Conservation (phyloP, 1,139 yeast species). For the Yamadazyma membranifaciens region DNA sequence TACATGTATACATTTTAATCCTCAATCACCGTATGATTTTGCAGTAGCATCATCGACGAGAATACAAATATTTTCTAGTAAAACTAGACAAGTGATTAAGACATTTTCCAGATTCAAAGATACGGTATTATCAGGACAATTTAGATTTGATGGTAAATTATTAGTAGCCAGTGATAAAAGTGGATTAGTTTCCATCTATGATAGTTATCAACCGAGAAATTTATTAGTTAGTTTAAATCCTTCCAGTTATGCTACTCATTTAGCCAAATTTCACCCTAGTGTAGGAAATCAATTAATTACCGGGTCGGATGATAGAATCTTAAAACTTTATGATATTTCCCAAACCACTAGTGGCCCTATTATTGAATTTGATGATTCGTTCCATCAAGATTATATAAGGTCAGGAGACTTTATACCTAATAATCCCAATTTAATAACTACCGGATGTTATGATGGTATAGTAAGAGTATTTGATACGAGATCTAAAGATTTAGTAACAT, state of each 20-base stretch:
- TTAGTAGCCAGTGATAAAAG: constrained; percentile 88
- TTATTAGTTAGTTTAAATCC: constrained; percentile 79
- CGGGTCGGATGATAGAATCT: constrained; percentile 88
- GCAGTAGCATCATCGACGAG: constrained; percentile 92
- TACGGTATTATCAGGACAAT: constrained; percentile 83
- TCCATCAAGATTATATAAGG: constrained; percentile 85
- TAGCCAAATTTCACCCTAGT: constrained; percentile 86
- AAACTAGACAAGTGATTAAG: constrained; percentile 86
- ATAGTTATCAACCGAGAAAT: constrained; percentile 75
- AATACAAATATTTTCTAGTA: constrained; percentile 87
- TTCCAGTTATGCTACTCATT: constrained; percentile 85
- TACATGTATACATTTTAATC: constrained; percentile 84
- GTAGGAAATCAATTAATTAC: constrained; percentile 72
- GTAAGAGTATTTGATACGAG: constrained; percentile 88
- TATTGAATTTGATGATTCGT: constrained; percentile 58
- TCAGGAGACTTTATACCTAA: constrained; percentile 78
- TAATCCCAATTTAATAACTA: constrained; percentile 70
- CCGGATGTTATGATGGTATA: constrained; percentile 91
- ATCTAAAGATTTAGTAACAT: constrained; percentile 39
- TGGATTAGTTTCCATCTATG: constrained; percentile 81
- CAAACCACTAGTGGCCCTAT: constrained; percentile 66
- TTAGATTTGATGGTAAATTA: constrained; percentile 77
- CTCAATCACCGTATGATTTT: constrained; percentile 83
- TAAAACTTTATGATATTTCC: constrained; percentile 85
- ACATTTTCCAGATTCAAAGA: constrained; percentile 92